Evolutionary conservation across 2,329 filamentous ascomycete species (phyloP).

Genomic region (Pseudocercospora eumusae): DNA sequence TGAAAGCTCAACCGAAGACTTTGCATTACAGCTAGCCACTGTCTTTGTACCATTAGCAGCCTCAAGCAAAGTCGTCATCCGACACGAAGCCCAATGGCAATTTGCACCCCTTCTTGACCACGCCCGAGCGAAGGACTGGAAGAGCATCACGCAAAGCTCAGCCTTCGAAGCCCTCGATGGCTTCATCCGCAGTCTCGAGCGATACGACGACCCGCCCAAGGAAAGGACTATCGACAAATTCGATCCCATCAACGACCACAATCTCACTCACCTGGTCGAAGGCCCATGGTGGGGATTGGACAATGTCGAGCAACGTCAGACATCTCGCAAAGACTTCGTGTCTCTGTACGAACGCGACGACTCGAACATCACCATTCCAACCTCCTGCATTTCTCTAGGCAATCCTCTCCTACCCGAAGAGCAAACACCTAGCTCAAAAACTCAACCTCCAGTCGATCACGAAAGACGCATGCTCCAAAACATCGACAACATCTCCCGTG

Average conservation of each 20-base stretch:
- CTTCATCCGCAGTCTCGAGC: slow-evolving; percentile 48
- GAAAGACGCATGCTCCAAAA: slow-evolving; percentile 23
- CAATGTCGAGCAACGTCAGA: slow-evolving; percentile 43
- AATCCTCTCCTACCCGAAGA: slow-evolving; percentile 15
- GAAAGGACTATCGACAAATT: slow-evolving; percentile 45
- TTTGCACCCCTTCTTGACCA: slow-evolving; percentile 49
- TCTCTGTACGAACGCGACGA: slow-evolving; percentile 39
- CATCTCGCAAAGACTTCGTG: slow-evolving; percentile 46
- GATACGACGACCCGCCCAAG: slow-evolving; percentile 44
- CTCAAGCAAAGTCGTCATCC: slow-evolving; percentile 55
- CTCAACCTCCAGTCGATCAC: slow-evolving; percentile 8
- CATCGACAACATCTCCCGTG: slow-evolving; percentile 23
- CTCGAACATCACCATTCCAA: slow-evolving; percentile 21
- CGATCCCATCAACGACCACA: slow-evolving; percentile 48
- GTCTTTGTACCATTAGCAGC: slow-evolving; percentile 48
- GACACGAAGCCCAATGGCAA: slow-evolving; percentile 56
- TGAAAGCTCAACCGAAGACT: slow-evolving; percentile 41
- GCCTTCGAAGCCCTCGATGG: slow-evolving; percentile 47
- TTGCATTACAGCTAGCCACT: slow-evolving; percentile 44
- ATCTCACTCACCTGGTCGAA: slow-evolving; percentile 48
- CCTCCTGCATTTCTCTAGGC: slow-evolving; percentile 40
- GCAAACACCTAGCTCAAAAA: neutral
- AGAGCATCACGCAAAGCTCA: slow-evolving; percentile 41
- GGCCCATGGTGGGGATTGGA: slow-evolving; percentile 50
- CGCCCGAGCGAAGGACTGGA: slow-evolving; percentile 42